phyloP scores from a whole-genome alignment of 805 yeast species.

The Lachancea nothofagi region DNA sequence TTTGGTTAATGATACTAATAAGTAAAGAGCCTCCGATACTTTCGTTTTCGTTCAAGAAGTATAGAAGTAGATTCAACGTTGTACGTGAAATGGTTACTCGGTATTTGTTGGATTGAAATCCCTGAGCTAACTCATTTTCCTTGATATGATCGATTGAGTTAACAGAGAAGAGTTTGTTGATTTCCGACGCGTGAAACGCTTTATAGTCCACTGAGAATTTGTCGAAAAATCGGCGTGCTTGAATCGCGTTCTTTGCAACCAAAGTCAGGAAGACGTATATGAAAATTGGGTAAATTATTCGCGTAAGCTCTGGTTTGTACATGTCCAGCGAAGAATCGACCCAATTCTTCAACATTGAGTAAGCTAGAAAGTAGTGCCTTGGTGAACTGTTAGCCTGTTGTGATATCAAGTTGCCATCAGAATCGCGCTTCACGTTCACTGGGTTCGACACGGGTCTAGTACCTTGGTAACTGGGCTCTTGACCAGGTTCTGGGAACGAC shows the following conservation, averaged over 20 bases:
- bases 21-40: conserved; percentile 85
- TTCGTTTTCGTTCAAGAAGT: conserved; percentile 87
- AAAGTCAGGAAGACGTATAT: conserved; percentile 82
- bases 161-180: conserved; percentile 65
- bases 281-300: conserved; percentile 87
- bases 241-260: conserved; percentile 53
- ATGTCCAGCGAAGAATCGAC: conserved; percentile 85
- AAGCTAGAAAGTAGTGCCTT: conserved; percentile 71
- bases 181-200: conserved; percentile 71
- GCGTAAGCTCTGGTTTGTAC: conserved; percentile 80
- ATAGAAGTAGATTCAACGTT: conserved; percentile 73
- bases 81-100: conserved; percentile 73
- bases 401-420: conserved; percentile 24
- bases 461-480: conserved; percentile 19
- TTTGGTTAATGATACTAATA: conserved; percentile 80
- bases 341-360: conserved; percentile 78
- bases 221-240: conserved; percentile 72
- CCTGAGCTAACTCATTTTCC: conserved; percentile 76
- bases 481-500: conserved; percentile 23
- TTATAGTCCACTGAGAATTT: conserved; percentile 68
- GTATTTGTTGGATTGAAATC: conserved; percentile 69
- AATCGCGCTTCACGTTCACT: conserved; percentile 29
- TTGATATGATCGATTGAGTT: conserved; percentile 73
- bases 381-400: conserved; percentile 39
- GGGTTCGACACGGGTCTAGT: conserved; percentile 34